Base-by-base conservation (phyloP, 2,329 filamentous ascomycete species). In the Beauveria sp. region DNA sequence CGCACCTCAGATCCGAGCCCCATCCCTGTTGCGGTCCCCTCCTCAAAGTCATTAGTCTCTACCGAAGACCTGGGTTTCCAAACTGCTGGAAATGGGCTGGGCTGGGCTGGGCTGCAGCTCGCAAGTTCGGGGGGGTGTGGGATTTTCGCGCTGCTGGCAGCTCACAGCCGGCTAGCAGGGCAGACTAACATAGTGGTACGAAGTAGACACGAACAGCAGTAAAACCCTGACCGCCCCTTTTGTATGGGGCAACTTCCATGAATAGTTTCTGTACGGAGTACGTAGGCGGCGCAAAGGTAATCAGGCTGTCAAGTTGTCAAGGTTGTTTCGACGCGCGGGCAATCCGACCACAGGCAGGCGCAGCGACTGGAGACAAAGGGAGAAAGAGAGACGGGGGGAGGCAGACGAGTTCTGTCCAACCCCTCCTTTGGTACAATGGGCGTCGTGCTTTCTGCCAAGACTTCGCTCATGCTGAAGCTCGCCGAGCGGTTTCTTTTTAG, bases 1-100 rank as follows among this genome's bases (percentile, higher is more conserved):
- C 56, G 50, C 56, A 58, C 56, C 46, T 58, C 56, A 58, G 56
- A 58, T 58, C 56, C 46, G 56, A 58, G 56, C 45, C 56, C 46
- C 45, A 42, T 51, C 46, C 34, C 5, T 24, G 10, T 51, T 26
- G 47, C 24, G 4, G 30, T 47, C 56, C 45, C 45, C 26, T 42
- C 38, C 43, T 22, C 38, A 10, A 30, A 10, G 9, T 30, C 9
- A 30, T 30, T 30, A 10, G 28, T 30, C 28, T 43, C 56, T 49
- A 9, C 54, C 45, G 51, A 42, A 38, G 28, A 38, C 20, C 28
- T 57, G 54, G 54, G 43, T 49, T 28, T 38, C 56, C 56, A 51
- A 43, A 51, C 46, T 28, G 56, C 56, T 50, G 56, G 54, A 30
- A 58, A 58, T 58, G 56, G 56, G 56, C 56, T 51, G 46, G 30